These are phyloP conservation scores for Trifolium subterraneum DNA, from an alignment of 306 rosid genomes.

Conservation along the genomic window DNA sequence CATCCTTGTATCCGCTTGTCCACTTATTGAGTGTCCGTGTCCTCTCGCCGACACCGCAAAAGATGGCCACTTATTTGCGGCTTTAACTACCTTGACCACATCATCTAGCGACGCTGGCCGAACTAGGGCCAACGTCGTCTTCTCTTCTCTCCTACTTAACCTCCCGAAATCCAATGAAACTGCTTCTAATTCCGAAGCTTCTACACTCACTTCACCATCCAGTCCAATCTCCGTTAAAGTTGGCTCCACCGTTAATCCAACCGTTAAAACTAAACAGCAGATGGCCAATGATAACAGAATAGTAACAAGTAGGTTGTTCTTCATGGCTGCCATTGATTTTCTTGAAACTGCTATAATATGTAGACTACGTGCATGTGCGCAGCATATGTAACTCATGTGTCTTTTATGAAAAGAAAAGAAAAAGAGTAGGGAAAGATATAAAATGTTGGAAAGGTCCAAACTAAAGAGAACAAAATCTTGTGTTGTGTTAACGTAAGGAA, in stretches of 20 bases:
- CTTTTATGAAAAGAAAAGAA: too few relatives aligned
- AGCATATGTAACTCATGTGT: not conserved
- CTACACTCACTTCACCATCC: slow-evolving; percentile 66
- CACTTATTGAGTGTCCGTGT: slow-evolving; percentile 96
- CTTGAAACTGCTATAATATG: not conserved
- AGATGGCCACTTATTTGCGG: slow-evolving; percentile 52
- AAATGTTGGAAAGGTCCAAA: slow-evolving; percentile 36
- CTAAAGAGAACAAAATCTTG: slow-evolving; percentile 56
- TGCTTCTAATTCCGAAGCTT: slow-evolving; percentile 51
- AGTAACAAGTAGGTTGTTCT: slow-evolving; percentile 53
- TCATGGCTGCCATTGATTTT: slow-evolving; percentile 41
- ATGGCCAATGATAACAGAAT: slow-evolving; percentile 64
- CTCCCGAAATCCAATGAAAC: slow-evolving; percentile 79
- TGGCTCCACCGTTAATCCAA: slow-evolving; percentile 62
- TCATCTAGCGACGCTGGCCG: slow-evolving; percentile 71
- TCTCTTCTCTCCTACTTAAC: slow-evolving; percentile 44
- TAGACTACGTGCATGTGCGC: not conserved
- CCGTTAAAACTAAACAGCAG: slow-evolving; percentile 64
- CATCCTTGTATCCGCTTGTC: slow-evolving; percentile 64
- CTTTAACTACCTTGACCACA: slow-evolving; percentile 51
- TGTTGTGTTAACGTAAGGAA: slow-evolving; percentile 60
- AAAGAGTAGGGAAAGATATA: not conserved
- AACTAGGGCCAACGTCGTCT: slow-evolving; percentile 57
- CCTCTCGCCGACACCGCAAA: slow-evolving; percentile 86
- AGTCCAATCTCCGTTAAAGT: slow-evolving; percentile 62